Evolutionary conservation across 768 basidiomycete species (phyloP), one percentile per base, ranked within the genome.

Genomic region (Russula griseocarnosa): DNA sequence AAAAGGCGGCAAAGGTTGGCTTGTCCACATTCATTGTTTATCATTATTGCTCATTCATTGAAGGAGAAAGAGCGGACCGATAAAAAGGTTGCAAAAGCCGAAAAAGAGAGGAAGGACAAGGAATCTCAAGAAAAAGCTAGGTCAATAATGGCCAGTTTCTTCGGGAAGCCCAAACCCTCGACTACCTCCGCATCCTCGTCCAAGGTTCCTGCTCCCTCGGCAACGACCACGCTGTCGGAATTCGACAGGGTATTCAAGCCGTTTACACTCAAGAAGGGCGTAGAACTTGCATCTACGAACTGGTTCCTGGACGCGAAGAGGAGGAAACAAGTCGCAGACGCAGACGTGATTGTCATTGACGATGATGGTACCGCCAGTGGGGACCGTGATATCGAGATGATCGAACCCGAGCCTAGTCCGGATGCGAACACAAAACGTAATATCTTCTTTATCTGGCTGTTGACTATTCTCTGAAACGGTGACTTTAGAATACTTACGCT

Each of bases 231-330:
- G 26, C 28, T 79, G 32, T 82, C 82, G 18, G 88, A 94, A 52
- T 96, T 92, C 69, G 81, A 87, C 59, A 83, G 77, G 69, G 78
- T 79, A 1, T 97, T 97, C 78, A 86, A 83, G 69, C 86, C 92
- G 1, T 96, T 93, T 72, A 78, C 83, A 5, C 68, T 90, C 63
- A 92, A 89, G 77, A 92, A 88, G 70, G 90, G 84, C 65, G 82
- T 83, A 6, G 77, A 79, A 30, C 69, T 94, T 20, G 92, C 92
- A 3, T 88, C 89, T 0, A 70, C 79, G 44, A 94, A 94, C 69
- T 84, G 83, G 79, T 92, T 90, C 74, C 69, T 74, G 61, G 74
- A 73, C 26, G 34, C 72, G 63, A 67, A 67, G 69, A 60, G 70
- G 68, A 22, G 62, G 61, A 63, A 66, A 54, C 66, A 59, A 69